Evolutionary conservation across 371 early-diverging fungal genomes (phyloP).

Genomic region (Basidiobolus meristosporus): DNA sequence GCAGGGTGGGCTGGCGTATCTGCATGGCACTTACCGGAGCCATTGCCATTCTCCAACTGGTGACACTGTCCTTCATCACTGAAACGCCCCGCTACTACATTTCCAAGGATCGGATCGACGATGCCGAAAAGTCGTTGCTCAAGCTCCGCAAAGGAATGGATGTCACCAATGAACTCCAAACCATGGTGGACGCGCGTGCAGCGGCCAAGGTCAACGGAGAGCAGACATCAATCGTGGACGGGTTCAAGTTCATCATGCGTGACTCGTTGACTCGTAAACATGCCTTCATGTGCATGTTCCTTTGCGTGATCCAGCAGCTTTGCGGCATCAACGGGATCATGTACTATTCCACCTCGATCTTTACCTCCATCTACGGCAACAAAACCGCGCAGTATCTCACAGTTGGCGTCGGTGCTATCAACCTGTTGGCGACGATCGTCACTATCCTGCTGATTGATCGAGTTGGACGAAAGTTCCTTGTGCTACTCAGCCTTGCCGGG

Average conservation of each 20-base stretch:
- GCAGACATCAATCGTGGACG: too few relatives aligned
- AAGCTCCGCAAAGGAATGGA: constrained; percentile 31
- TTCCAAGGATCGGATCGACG: constrained; percentile 25
- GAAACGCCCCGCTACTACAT: constrained; percentile 60
- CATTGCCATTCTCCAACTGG: constrained; percentile 44
- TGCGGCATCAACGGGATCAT: constrained; percentile 74
- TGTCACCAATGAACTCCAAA: constrained; percentile 32
- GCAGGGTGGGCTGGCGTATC: constrained; percentile 45
- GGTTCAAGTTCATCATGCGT: too few relatives aligned
- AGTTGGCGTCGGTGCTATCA: too few relatives aligned
- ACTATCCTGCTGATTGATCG: constrained; percentile 41
- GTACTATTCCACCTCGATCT: constrained; percentile 42
- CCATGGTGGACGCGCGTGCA: constrained; percentile 24
- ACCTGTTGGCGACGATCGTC: constrained; percentile 26
- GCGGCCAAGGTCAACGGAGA: constrained; percentile 43
- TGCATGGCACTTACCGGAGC: constrained; percentile 32
- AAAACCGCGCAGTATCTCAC: constrained; percentile 18
- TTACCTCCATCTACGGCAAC: constrained; percentile 17
- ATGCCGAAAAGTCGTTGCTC: constrained; percentile 29
- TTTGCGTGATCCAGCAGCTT: too few relatives aligned
- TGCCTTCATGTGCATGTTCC: too few relatives aligned
- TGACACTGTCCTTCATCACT: constrained; percentile 42
- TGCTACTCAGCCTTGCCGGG: constrained; percentile 37
- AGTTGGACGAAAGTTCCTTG: constrained; percentile 46
- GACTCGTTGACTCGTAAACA: too few relatives aligned